Evolutionary conservation across 176 grass and related monocot species (phyloP), one percentile per base, ranked within the genome.

Genomic region (Cenchrus americanus): DNA sequence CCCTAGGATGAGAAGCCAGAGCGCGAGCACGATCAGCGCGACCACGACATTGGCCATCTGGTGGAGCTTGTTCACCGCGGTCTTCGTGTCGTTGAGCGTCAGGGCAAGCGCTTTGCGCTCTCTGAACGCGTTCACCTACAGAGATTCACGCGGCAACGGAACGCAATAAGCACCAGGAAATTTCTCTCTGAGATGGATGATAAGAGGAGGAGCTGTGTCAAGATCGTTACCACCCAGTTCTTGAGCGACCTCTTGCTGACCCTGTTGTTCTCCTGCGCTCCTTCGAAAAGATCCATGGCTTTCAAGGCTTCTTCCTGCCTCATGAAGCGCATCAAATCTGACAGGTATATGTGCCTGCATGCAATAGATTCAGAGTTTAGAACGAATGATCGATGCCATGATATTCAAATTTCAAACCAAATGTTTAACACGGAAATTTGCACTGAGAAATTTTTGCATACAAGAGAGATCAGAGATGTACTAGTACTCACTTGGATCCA

Each of bases 61-160:
- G 87, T 98, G 89, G 44, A 98, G 96, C 77, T 93, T 98, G 82
- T 95, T 98, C 69, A 98, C 93, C 3, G 96, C 93, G 27, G 96
- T 98, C 84, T 98, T 98, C 2, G 96, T 98, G 84, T 98, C 96
- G 46, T 98, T 98, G 11, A 98, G 96, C 41, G 96, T 98, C 52
- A 98, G 83, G n/a, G 96, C 91, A 11, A 98, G 93, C 42, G 93
- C 93, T 15, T 94, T 98, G 62, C 96, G 92, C 65, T 98, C 91
- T 88, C 89, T 90, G 66, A 95, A 98, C 15, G 93, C 96, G 81
- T 71, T 93, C 18, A 98, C 92, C 94, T 97, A 18, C 86, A 86
- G n/a, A 55, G 34, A 47, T 14, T 2, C 65, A 65, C 44, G 85
- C 40, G 30, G 64, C 66, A 62, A 18, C 69, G 41, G 34, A 44